Evolutionary conservation across 345 rosid genomes (phyloP).

Genomic region (Salix udensis): DNA sequence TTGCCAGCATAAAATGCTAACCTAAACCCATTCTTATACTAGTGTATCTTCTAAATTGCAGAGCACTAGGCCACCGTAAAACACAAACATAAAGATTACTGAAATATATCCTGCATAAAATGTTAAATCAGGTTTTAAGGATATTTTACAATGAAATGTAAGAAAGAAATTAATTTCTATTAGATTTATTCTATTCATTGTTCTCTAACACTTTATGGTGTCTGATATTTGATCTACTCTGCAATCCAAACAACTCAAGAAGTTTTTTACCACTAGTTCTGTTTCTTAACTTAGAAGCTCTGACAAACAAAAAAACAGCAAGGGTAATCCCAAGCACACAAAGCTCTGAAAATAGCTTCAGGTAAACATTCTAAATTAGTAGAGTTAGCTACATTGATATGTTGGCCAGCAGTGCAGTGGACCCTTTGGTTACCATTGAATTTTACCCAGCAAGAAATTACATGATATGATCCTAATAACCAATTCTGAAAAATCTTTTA

Average conservation of each 20-base stretch:
- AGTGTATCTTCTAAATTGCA: background rate
- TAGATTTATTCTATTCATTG: background rate
- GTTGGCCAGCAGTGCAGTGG: too few relatives aligned
- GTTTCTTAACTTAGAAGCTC: background rate
- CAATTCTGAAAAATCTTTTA: background rate
- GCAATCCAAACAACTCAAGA: background rate
- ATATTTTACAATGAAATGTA: too few relatives aligned
- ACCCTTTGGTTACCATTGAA: background rate
- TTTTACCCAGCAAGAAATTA: background rate
- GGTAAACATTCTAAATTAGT: background rate
- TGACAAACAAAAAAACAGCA: background rate
- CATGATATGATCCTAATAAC: background rate
- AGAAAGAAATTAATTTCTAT: background rate
- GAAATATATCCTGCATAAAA: too few relatives aligned
- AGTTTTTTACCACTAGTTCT: background rate
- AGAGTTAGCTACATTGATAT: background rate
- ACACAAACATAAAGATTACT: background rate
- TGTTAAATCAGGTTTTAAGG: background rate
- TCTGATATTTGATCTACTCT: background rate
- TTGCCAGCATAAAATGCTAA: too few relatives aligned
- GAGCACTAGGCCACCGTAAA: background rate
- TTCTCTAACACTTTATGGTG: background rate
- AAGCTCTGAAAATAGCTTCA: background rate
- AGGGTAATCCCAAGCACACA: background rate
- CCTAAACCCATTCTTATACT: background rate